These are phyloP conservation scores for Luffa aegyptiaca DNA, from an alignment of 306 rosid genomes.

Conservation along the genomic window DNA sequence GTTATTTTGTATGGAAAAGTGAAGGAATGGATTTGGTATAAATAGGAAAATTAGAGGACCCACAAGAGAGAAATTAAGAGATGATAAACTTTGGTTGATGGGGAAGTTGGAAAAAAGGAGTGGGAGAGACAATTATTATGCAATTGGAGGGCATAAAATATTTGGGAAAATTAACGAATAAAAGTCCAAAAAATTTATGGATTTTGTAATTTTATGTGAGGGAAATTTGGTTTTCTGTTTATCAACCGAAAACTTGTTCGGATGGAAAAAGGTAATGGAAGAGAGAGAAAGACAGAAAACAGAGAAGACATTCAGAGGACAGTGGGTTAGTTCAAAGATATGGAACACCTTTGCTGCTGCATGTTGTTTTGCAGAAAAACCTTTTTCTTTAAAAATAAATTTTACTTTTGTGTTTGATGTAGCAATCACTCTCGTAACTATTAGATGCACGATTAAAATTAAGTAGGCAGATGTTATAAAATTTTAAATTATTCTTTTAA, in stretches of 20 bases:
- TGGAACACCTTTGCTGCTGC: not conserved
- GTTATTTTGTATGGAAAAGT: conserved; percentile 2
- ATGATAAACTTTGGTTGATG: conserved; percentile 7
- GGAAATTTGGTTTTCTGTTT: not conserved
- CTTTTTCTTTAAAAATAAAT: not conserved
- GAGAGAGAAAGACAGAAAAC: not conserved
- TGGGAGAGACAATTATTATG: not conserved
- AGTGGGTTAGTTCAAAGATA: not conserved
- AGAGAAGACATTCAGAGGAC: not conserved
- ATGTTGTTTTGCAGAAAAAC: not conserved
- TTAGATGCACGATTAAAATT: too few species aligned
- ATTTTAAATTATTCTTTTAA: not conserved
- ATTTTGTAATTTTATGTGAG: not conserved
- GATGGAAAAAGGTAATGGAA: not conserved
- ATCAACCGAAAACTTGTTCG: not conserved
- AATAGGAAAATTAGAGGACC: conserved; percentile 8
- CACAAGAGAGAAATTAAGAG: not conserved
- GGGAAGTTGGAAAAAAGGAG: not conserved
- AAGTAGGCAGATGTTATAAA: too few species aligned
- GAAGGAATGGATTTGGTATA: conserved; percentile 2
- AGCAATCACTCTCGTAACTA: not conserved
- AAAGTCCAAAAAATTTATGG: not conserved
- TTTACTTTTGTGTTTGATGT: not conserved
- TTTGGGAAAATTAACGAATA: not conserved
- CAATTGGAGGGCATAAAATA: not conserved